Evolutionary conservation across 2,329 filamentous ascomycete species (phyloP), one percentile per base, ranked within the genome.

Genomic region (Trichophyton mentagrophytes): DNA sequence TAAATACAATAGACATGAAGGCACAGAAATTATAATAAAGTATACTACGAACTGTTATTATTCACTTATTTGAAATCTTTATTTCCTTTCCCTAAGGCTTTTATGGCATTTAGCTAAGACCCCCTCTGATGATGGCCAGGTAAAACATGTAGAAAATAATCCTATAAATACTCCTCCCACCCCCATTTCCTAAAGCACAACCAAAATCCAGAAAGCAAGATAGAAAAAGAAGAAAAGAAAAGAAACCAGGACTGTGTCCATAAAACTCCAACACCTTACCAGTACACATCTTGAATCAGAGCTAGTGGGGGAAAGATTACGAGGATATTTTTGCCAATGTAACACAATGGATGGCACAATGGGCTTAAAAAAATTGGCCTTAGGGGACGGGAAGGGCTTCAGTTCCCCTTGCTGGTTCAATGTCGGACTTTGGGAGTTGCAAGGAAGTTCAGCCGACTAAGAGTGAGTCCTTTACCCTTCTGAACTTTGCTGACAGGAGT

Each of bases 381-480:
- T n/a, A 55, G 9, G 13, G 20, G 11, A 15, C 22, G 6, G 20
- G 46, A 25, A 27, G 22, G 8, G 9, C 2, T 27, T 13, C 11
- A 27, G 3, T 15, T 27, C 9, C 4, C 20, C 13, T 2, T 30
- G 20, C 13, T 15, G 3, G 33, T 17, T 58, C 65, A 74, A 61
- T 66, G 61, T 30, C 73, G 73, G 44, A 70, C 66, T 68, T 78
- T 79, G 1, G 77, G 77, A 61, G 73, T 73, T 15, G 76, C 69
- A 38, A 79, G 70, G 72, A 78, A 73, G 62, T 79, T 78, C 66
- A 79, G 66, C 30, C 77, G 74, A 62, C 74, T 77, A 65, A 78
- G 66, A 60, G 73, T 79, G 58, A 79, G 67, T 17, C 71, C 68
- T 17, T 68, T 66, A 20, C 67, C 69, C 27, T 61, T 66, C 61